Base-by-base conservation (phyloP, 768 basidiomycete genomes). In the Suillus luteus region DNA sequence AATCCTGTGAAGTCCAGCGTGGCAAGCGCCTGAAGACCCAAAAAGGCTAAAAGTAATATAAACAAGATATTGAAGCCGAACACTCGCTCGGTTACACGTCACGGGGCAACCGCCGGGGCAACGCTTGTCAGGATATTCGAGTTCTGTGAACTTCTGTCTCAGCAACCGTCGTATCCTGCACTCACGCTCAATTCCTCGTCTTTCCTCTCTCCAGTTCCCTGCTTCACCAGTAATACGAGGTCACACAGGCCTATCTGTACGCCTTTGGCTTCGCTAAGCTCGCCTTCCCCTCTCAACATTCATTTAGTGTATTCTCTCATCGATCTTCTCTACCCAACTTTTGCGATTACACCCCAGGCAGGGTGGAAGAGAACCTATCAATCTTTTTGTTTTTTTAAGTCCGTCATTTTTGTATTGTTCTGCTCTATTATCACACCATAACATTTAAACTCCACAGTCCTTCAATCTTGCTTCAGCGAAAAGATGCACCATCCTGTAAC, bases 401-500 rank as follows among this genome's bases (percentile, higher is more conserved):
- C 48, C 46, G 7, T 41, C 41, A 49, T 54, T 52, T 51, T n/a
- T 40, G 1, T 62, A 24, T 33, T 40, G 24, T 51, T 5, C 52
- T 55, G 38, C 55, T 38, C 31, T 17, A 19, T 38, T 33, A 59
- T 22, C 38, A 38, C 60, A 62, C 43, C 46, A 31, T 54, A 64
- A 59, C 55, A 3, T 24, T 33, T 49, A 64, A 51, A 19, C 3
- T 41, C 15, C 61, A 31, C 31, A 58, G 57, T 58, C n/a, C 24
- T 55, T 62, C 64, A 57, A 61, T 48, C 60, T 41, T 38, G 37
- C 1, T 59, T 9, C 51, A 41, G 52, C 31, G 54, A 55, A 62
- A 62, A 27, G 48, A 76, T 76, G 74, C 67, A 76, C 31, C 64
- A 67, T 59, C 66, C 69, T 59, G 65, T 68, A 19, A 66, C 67